A percentile compares a stretch with the other conserved stretches of the same genome.
Conservation (phyloP, 2,329 filamentous ascomycete genomes). For the Bipolaris bicolor region DNA sequence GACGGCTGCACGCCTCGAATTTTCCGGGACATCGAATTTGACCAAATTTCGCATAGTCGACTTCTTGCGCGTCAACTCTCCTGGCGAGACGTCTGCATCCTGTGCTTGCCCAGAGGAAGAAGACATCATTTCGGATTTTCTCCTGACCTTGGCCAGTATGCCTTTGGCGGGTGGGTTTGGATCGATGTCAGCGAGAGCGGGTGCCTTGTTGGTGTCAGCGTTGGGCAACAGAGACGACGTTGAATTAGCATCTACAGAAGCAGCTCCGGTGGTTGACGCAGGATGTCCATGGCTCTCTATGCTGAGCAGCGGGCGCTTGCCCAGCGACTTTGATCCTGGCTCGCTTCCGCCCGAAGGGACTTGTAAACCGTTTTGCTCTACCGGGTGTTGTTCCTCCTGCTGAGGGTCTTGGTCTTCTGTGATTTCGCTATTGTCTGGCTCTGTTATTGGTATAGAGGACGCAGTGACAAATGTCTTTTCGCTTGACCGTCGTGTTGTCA, state of each 20-base stretch:
- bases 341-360: conserved; percentile 29
- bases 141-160: conserved; percentile 38
- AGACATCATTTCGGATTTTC: conserved; percentile 32
- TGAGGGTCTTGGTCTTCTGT: conserved; percentile 9
- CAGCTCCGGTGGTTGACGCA: conserved; percentile 33
- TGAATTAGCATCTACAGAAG: conserved; percentile 45
- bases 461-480: conserved; percentile 43
- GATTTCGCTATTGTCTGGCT: conserved; percentile 10
- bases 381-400: conserved; percentile 22
- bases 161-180: conserved; percentile 29
- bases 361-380: conserved; percentile 42
- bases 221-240: conserved; percentile 47
- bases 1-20: conserved; percentile 46
- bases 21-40: conserved; percentile 52
- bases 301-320: conserved; percentile 40
- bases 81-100: conserved; percentile 12
- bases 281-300: conserved; percentile 35
- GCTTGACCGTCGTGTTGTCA: conserved; percentile 33
- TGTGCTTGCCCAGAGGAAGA: conserved; percentile 17
- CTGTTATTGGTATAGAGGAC: conserved; percentile 27
- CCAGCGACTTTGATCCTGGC: conserved; percentile 22
- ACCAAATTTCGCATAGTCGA: conserved; percentile 47
- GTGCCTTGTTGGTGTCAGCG: conserved; percentile 44
- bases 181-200: conserved; percentile 26
- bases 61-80: conserved; percentile 31